Conservation (phyloP, 805 yeast species). For the Teunomyces gatunensis region DNA sequence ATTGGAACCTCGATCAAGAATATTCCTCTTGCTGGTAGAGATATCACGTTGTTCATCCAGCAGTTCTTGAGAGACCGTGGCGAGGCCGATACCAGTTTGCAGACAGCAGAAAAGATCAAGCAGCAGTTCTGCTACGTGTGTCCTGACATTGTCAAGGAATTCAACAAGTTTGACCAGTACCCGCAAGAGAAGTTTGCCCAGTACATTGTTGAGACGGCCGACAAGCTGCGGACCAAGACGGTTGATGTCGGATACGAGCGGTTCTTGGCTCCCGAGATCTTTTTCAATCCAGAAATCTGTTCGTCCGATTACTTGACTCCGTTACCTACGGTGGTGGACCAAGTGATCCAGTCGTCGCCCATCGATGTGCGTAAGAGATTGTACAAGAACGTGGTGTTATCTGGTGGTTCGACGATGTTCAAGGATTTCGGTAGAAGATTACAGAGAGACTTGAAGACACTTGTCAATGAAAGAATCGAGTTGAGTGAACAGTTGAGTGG, state of each 20-base stretch:
- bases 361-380: constrained; percentile 97
- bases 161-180: constrained; percentile 89
- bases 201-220: constrained; percentile 81
- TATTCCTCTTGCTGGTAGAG: constrained; percentile 98
- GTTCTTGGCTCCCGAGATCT: constrained; percentile 97
- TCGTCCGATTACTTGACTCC: constrained; percentile 95
- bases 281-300: constrained; percentile 96
- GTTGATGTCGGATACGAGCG: constrained; percentile 98
- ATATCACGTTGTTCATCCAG: constrained; percentile 92
- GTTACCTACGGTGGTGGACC: constrained; percentile 92
- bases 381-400: constrained; percentile 90
- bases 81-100: constrained; percentile 87
- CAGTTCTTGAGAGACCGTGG: constrained; percentile 93
- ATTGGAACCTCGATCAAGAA: constrained; percentile 97
- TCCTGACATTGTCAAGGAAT: constrained; percentile 96
- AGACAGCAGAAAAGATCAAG: constrained; percentile 95
- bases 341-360: constrained; percentile 91
- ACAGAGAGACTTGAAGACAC: constrained; percentile 85
- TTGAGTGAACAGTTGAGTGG: constrained; percentile 75
- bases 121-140: constrained; percentile 97
- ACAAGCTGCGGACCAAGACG: constrained; percentile 45
- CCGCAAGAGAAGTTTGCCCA: constrained; percentile 88
- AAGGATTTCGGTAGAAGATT: constrained; percentile 96
- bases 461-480: constrained; percentile 87
- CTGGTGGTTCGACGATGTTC: constrained; percentile 99